Percentiles rank a stretch among this genome's conserved stretches.
Conservation (phyloP, 176 grass and related monocot species). For the Cymbopogon citratus region DNA sequence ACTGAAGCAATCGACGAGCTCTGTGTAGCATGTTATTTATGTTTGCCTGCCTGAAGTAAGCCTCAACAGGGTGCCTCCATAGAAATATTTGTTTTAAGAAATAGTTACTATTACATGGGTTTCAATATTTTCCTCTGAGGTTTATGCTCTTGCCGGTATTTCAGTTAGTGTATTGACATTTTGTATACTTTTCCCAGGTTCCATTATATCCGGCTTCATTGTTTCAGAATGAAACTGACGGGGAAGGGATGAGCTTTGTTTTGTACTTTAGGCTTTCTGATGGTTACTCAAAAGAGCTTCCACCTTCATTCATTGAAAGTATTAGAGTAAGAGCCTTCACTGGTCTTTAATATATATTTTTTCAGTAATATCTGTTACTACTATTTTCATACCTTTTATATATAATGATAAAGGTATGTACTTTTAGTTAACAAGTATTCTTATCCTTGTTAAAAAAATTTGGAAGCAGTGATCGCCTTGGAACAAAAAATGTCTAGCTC, state of each 20-base stretch:
- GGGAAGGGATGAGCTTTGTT: slow-evolving; percentile 93
- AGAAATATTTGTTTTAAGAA: not conserved
- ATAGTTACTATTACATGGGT: slow-evolving; percentile 3
- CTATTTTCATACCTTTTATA: not conserved
- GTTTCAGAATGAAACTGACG: slow-evolving; percentile 93
- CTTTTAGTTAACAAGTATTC: not conserved
- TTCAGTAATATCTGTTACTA: not conserved
- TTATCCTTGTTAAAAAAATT: too few species aligned
- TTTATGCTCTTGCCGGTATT: not conserved
- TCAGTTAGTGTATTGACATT: slow-evolving; percentile 10
- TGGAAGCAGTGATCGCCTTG: not conserved
- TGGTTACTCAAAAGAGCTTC: slow-evolving; percentile 85
- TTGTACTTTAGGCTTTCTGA: slow-evolving; percentile 96
- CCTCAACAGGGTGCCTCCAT: not conserved
- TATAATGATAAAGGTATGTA: not conserved
- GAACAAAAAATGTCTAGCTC: not conserved
- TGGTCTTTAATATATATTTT: not conserved
- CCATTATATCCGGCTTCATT: slow-evolving; percentile 91
- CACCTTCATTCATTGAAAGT: slow-evolving; percentile 73
- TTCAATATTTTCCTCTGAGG: not conserved
- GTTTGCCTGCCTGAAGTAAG: not conserved
- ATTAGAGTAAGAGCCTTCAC: slow-evolving; percentile 61
- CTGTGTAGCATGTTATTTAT: not conserved
- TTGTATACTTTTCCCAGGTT: slow-evolving; percentile 52
- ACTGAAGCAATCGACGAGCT: not conserved